Evolutionary conservation across 495 filamentous ascomycete genomes (phyloP), one percentile per base, ranked within the genome.

Genomic region (Aspergillus sparsus): DNA sequence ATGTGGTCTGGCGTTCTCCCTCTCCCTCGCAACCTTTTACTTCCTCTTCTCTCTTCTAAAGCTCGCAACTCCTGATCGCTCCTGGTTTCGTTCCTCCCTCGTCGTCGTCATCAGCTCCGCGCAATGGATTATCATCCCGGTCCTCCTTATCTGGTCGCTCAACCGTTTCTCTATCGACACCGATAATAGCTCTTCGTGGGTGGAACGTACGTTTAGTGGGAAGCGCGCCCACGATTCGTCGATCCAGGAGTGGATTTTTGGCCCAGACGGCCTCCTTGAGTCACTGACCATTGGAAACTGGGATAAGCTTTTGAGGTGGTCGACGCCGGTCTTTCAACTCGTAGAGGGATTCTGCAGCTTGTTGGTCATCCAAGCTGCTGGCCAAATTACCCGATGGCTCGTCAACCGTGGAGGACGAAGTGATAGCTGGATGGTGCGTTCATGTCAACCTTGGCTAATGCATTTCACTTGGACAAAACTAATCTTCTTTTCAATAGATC

Each of bases 321-420:
- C 92, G 16, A 93, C 91, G n/a, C 94, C 94, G 0, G 81, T 96
- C 12, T 98, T 97, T 75, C 94, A 98, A 69, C 79, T 98, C 32
- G 87, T 85, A 39, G 94, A 98, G 74, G 94, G 94, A 3, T 98
- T 98, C 75, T 97, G 94, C 76, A 97, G 90, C 66, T 74, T 98
- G 68, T 75, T 98, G 59, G 94, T 98, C 51, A 97, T 98, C 55
- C 94, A 98, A 73, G 90, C 92, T 12, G 86, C 88, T 34, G 94
- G 94, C 1, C 93, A 96, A 69, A 92, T 97, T 55, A 96, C 94
- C n/a, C 83, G 91, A 67, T 97, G 91, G 88, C 84, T 97, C 16
- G 93, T 97, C 45, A 98, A 97, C 72, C 74, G 88, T 52, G 79
- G 87, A 58, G 91, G 91, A 57, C 84, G 90, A 62, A 92, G 92